Percentiles rank a stretch among this genome's conserved stretches.
phyloP scores from a whole-genome alignment of 441 rosid species.

The Erodium texanum region DNA sequence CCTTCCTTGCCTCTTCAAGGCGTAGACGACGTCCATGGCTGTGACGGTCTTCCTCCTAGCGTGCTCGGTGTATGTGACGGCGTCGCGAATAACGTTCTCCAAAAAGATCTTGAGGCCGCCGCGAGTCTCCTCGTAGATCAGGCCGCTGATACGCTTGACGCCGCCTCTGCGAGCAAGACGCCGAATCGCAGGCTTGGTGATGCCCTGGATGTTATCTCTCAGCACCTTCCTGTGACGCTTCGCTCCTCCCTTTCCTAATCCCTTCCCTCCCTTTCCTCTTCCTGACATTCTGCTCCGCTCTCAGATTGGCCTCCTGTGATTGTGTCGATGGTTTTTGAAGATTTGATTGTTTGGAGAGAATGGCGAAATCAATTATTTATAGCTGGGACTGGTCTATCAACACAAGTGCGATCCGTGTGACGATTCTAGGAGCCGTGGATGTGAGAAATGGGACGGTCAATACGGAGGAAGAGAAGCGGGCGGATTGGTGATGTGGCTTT shows the following conservation, averaged over 20 bases:
- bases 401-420: background rate
- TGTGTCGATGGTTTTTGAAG: no score
- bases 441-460: background rate
- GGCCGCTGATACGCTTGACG: slow-evolving; percentile 23
- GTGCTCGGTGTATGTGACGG: slow-evolving; percentile 23
- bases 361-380: background rate
- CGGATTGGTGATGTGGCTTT: background rate
- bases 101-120: slow-evolving; percentile 23
- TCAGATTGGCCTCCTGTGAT: no score
- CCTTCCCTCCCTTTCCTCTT: slow-evolving; percentile 25
- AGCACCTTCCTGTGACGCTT: slow-evolving; percentile 24
- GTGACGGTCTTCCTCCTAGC: slow-evolving; percentile 23
- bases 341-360: no score
- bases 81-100: slow-evolving; percentile 24
- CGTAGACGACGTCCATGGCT: slow-evolving; percentile 24
- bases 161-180: slow-evolving; percentile 22
- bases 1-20: slow-evolving; percentile 22
- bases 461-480: background rate
- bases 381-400: background rate
- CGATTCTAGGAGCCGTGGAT: background rate
- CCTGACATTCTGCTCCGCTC: slow-evolving; percentile 17
- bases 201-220: slow-evolving; percentile 17
- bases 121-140: slow-evolving; percentile 13
- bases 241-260: slow-evolving; percentile 21
- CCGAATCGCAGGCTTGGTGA: slow-evolving; percentile 10